Evolutionary conservation across 2,329 filamentous ascomycete species (phyloP), one percentile per base, ranked within the genome.

Genomic region (Cercospora sojina): DNA sequence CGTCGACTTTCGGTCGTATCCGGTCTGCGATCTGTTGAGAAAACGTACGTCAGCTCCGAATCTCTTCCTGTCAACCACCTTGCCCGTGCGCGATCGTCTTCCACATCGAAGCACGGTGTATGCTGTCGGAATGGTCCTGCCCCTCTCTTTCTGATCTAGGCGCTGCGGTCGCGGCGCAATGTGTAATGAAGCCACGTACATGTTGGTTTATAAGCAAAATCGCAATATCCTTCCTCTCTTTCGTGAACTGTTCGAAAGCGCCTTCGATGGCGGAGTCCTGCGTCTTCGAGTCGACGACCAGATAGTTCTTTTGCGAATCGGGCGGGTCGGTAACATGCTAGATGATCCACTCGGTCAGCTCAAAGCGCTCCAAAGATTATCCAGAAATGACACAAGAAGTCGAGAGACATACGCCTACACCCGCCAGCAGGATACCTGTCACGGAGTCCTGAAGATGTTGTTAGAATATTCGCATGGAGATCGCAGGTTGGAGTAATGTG

Each of bases 181-280:
- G 3, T 32, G 13, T 29, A 20, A 18, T 6, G 27, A 32, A 0
- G 10, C 16, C 13, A 77, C 85, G 67, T 81, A 97, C 94, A 82
- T 99, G 95, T 81, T 99, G 95, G 80, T 99, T 99, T 80, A 99
- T 98, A 72, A 99, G 83, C 68, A 99, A 80, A 74, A 99, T 96
- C 29, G 93, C 95, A 78, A 99, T 97, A 78, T 99, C 95, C 80
- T 98, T 98, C 77, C 95, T 86, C 80, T 95, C 87, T 64, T 88
- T 87, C 8, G 93, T 97, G 80, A 97, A 98, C 72, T 86, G 86
- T 71, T 96, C 90, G 78, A 99, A 99, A 9, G 93, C 90, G 38
- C 89, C 87, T 80, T 98, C 95, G 76, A 99, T 97, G 65, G 91
- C 84, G 3, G 91, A 83, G 62, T 86, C 95, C 72, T 97, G 93